Conservation (phyloP, 129 eudicot species). For the Tanacetum coccineum region DNA sequence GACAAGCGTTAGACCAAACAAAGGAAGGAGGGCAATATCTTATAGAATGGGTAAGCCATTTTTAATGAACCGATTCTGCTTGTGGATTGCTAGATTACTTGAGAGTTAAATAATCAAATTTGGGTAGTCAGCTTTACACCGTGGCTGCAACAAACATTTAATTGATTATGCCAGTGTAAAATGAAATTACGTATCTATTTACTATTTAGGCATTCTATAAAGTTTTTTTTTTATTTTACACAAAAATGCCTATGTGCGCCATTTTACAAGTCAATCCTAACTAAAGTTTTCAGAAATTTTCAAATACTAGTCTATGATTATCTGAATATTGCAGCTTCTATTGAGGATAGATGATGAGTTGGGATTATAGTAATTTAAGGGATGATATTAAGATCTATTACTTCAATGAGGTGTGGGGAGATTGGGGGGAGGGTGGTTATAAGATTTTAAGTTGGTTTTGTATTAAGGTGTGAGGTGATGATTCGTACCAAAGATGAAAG, state of each 20-base stretch:
- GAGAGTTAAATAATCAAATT: too few relatives aligned
- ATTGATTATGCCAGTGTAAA: background rate
- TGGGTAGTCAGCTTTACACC: background rate
- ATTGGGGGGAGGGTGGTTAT: too few relatives aligned
- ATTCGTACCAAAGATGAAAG: constrained; percentile 53
- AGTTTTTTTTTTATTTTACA: too few relatives aligned
- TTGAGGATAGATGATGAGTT: too few relatives aligned
- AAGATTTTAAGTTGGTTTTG: constrained; percentile 45
- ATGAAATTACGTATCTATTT: background rate
- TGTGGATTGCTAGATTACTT: background rate
- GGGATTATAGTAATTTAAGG: too few relatives aligned
- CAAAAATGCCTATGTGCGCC: background rate
- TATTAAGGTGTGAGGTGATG: too few relatives aligned
- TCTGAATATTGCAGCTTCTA: too few relatives aligned
- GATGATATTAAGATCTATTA: too few relatives aligned
- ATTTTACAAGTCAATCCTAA: too few relatives aligned
- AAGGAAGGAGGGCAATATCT: constrained; percentile 31
- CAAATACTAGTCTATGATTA: too few relatives aligned
- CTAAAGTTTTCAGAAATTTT: too few relatives aligned
- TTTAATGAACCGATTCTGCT: background rate
- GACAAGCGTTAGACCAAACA: constrained; percentile 27
- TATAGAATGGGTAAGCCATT: constrained; percentile 29
- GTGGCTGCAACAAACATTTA: background rate
- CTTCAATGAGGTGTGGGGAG: too few relatives aligned
- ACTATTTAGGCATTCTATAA: background rate